Evolutionary conservation across 495 filamentous ascomycete species (phyloP).

Genomic region (Halenospora varia): DNA sequence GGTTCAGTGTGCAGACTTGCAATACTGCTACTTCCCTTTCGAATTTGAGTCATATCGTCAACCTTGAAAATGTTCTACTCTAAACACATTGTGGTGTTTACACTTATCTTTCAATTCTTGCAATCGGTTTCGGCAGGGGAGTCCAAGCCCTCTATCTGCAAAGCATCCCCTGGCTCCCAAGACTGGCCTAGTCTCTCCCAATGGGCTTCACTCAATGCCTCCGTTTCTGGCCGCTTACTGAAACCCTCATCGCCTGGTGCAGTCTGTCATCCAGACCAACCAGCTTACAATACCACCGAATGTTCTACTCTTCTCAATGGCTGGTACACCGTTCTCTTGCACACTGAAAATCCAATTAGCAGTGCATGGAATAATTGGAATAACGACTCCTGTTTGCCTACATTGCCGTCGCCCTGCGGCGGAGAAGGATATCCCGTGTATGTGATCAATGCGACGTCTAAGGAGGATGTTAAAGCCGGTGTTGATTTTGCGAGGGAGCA

Average conservation of each 20-base stretch:
- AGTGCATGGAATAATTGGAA: slow-evolving; percentile 30
- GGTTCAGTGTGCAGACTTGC: too few species aligned
- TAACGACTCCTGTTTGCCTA: slow-evolving; percentile 43
- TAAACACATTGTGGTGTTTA: too few species aligned
- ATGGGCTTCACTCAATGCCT: slow-evolving; percentile 42
- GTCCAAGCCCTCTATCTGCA: too few species aligned
- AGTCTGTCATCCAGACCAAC: slow-evolving; percentile 46
- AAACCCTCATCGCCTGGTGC: slow-evolving; percentile 46
- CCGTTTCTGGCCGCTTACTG: slow-evolving; percentile 43
- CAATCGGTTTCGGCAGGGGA: too few species aligned
- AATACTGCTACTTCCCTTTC: too few species aligned
- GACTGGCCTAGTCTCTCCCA: slow-evolving; percentile 40
- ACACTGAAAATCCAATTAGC: slow-evolving; percentile 6
- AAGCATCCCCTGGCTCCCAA: slow-evolving; percentile 40
- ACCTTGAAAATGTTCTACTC: too few species aligned
- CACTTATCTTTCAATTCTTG: too few species aligned
- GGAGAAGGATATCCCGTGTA: slow-evolving; percentile 43
- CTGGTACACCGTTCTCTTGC: too few species aligned
- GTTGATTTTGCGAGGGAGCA: slow-evolving; percentile 43
- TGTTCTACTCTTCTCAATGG: slow-evolving; percentile 27
- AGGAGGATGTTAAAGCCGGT: slow-evolving; percentile 36
- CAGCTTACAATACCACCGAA: slow-evolving; percentile 35
- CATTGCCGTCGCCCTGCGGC: slow-evolving; percentile 27
- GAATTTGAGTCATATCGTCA: too few species aligned
- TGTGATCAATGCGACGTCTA: slow-evolving; percentile 41